A percentile compares a stretch with the other conserved stretches of the same genome.
phyloP scores from a whole-genome alignment of 176 grass and related monocot genomes.

The Cymbopogon citratus region DNA sequence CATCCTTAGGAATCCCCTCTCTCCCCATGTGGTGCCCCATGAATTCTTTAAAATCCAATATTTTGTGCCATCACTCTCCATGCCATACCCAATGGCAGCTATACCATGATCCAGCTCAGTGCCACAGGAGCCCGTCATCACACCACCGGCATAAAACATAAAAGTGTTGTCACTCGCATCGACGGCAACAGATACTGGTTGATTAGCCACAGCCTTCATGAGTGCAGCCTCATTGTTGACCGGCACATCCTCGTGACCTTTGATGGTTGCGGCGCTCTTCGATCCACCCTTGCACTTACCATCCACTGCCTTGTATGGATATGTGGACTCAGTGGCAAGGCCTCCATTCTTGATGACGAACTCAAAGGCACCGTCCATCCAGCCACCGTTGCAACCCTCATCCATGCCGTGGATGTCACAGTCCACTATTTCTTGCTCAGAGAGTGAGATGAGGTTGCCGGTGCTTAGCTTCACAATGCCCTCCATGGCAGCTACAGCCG shows the following conservation, averaged over 20 bases:
- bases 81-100: constrained; percentile 34
- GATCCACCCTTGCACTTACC: constrained; percentile 12
- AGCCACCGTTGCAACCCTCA: constrained; percentile 35
- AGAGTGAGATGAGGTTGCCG: constrained; percentile 41
- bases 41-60: constrained; percentile 51
- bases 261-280: constrained; percentile 19
- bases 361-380: constrained; percentile 41
- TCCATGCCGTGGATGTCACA: constrained; percentile 27
- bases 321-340: constrained; percentile 16
- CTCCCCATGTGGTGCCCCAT: constrained; percentile 31
- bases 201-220: constrained; percentile 34
- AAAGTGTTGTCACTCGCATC: constrained; percentile 17
- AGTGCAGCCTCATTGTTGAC: constrained; percentile 27
- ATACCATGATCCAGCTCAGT: constrained; percentile 44
- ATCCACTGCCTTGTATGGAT: constrained; percentile 33
- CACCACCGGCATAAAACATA: not conserved
- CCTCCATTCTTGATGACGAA: constrained; percentile 18
- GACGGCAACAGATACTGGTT: constrained; percentile 34
- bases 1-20: constrained; percentile 29
- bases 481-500: constrained; percentile 41
- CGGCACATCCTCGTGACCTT: constrained; percentile 39
- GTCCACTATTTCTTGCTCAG: constrained; percentile 57
- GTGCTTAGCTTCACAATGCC: constrained; percentile 50
- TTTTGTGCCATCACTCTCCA: constrained; percentile 32
- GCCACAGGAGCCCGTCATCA: constrained; percentile 30